Evolutionary conservation across 805 yeast species (phyloP), one percentile per base, ranked within the genome.

Genomic region (Yamadazyma insecticola): DNA sequence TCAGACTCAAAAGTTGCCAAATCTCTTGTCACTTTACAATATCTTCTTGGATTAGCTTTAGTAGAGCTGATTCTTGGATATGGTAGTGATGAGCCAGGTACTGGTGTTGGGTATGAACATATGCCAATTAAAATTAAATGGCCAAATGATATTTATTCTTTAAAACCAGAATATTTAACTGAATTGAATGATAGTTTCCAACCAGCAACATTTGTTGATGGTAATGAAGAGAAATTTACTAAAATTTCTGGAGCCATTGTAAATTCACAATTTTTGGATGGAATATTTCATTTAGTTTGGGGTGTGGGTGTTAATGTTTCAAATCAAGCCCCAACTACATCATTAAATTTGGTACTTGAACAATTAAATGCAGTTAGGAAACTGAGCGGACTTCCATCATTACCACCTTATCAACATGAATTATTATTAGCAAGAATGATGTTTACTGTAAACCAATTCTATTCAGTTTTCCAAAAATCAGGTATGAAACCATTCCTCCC

Each of bases 141-240:
- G 99, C 99, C 99, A 2, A 92, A 92, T 53, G 99, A 92, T 55
- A 61, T 92, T 10, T 92, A 86, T 50, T 76, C 81, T 4, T 52
- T 76, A 45, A 77, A 74, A 33, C 94, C 95, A 1, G 78, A 77
- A 32, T 72, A 61, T 41, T 70, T 54, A 43, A 22, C 28, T n/a
- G 30, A 10, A 18, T 28, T 36, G 13, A 39, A 43, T 32, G 33
- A 37, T 11, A 15, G 57, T 8, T 41, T 51, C 10, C 67, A 60
- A 16, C 55, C 56, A 27, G 50, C 53, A 22, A 26, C 47, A 10
- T 63, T 66, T 4, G 61, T 67, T 1, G 64, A 68, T 18, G 78
- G 75, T 11, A 67, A 69, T 34, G 87, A 81, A 27, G 79, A 78
- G 20, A 74, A 76, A 4, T 83, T 76, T 53, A 74, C 76, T 13